Evolutionary conservation across 768 basidiomycete genomes (phyloP), one percentile per base, ranked within the genome.

Genomic region (Lactarius deliciosus): DNA sequence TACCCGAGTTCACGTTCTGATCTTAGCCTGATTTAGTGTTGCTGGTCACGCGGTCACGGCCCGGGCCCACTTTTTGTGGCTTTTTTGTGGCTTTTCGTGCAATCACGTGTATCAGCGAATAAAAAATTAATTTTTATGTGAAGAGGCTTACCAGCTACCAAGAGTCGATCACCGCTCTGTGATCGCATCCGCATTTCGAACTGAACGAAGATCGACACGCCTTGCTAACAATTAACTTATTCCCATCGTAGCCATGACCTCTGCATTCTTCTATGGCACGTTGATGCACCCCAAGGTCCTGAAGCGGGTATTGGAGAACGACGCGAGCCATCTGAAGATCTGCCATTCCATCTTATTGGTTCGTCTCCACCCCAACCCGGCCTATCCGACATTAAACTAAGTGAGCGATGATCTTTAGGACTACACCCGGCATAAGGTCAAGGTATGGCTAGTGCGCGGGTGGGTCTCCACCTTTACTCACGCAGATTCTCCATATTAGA

Each of bases 231-330:
- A 13, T 36, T 9, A 36, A 36, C 20, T 53, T 18, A 8, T 40
- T 22, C n/a, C 32, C 47, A 11, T 34, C 30, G 36, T 57, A 15
- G 38, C 25, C 18, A 79, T 79, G 77, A 55, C 74, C 68, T 77
- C 79, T 28, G 88, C 88, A 20, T 96, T 95, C 76, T 91, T 94
- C 79, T 94, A 96, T 76, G 96, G 96, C 15, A 96, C 92, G 0
- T 79, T 98, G 25, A 87, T 95, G 82, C 92, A 95, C 72, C 94
- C 94, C 7, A 84, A 83, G 58, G 89, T 98, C 72, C 79, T 97
- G 43, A 83, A 80, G 65, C 80, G 87, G n/a, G 94, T 97, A 8
- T 86, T 97, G 54, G 81, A 81, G 5, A 87, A 91, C 71, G 79
- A 86, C 55, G 91, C 89, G 7, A 71, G 77, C 8, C 79, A 87